phyloP scores from a whole-genome alignment of 2,329 filamentous ascomycete species.

The Grosmannia penicillata region DNA sequence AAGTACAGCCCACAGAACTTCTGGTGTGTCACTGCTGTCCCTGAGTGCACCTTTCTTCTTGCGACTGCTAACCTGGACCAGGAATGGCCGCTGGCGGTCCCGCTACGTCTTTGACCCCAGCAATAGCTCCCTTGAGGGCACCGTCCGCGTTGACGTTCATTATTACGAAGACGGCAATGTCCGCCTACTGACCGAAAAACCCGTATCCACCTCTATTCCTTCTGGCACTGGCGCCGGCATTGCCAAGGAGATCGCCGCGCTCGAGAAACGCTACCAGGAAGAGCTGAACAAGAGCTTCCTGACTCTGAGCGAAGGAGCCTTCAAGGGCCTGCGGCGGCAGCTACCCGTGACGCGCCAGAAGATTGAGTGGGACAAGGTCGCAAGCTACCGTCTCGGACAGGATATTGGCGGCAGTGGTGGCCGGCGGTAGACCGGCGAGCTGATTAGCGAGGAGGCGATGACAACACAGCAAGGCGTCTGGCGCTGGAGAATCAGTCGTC shows the following conservation, averaged over 20 bases:
- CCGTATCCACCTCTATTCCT: conserved; percentile 45
- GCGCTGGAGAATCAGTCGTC: background rate
- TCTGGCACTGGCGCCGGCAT: conserved; percentile 53
- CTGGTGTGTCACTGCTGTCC: conserved; percentile 42
- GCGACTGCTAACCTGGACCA: conserved; percentile 17
- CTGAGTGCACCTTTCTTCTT: background rate
- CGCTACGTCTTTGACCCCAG: conserved; percentile 65
- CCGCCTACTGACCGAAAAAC: conserved; percentile 77
- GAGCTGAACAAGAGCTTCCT: conserved; percentile 86
- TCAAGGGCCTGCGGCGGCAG: conserved; percentile 85
- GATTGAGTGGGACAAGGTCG: conserved; percentile 98
- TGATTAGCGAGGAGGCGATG: background rate
- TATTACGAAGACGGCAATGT: conserved; percentile 99
- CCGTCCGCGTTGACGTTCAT: conserved; percentile 87
- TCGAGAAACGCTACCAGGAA: conserved; percentile 90
- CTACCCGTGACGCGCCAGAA: conserved; percentile 94
- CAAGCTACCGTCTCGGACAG: conserved; percentile 74
- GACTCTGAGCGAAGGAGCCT: conserved; percentile 79
- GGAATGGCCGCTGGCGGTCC: conserved; percentile 94
- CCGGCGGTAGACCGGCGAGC: conserved; percentile 23
- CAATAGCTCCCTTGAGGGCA: conserved; percentile 55
- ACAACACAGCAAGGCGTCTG: background rate
- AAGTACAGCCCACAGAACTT: conserved; percentile 98
- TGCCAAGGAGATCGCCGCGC: conserved; percentile 59
- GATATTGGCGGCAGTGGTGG: conserved; percentile 58